phyloP scores from a whole-genome alignment of 176 grass and related monocot genomes.

The Eragrostis nindensis region DNA sequence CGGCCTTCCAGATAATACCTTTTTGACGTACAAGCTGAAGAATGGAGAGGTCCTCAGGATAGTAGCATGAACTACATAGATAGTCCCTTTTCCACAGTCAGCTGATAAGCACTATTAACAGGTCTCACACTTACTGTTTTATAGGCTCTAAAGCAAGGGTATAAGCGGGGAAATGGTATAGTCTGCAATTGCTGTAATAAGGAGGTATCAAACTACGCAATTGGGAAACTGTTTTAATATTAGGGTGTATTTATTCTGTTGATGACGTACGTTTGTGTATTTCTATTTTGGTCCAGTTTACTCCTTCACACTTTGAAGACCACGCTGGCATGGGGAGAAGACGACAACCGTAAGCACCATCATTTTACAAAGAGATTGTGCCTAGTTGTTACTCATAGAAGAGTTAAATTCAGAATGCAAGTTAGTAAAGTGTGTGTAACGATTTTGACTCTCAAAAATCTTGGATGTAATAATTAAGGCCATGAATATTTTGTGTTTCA shows the following conservation, averaged over 20 bases:
- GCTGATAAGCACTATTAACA: slow-evolving; percentile 37
- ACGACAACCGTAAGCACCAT: slow-evolving; percentile 71
- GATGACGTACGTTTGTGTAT: slow-evolving; percentile 25
- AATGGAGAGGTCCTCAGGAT: slow-evolving; percentile 62
- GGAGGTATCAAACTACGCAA: slow-evolving; percentile 48
- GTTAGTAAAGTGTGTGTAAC: slow-evolving; percentile 4
- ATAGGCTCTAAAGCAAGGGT: slow-evolving; percentile 64
- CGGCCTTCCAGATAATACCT: slow-evolving; percentile 67
- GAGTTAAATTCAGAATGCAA: background rate
- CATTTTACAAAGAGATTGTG: slow-evolving; percentile 23
- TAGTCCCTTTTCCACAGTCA: slow-evolving; percentile 22
- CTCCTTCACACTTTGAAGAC: slow-evolving; percentile 85
- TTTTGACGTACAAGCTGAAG: slow-evolving; percentile 68
- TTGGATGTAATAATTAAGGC: slow-evolving; percentile 13
- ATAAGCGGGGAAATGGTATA: slow-evolving; percentile 58
- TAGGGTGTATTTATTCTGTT: slow-evolving; percentile 32
- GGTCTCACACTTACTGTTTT: slow-evolving; percentile 40
- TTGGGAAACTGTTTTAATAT: slow-evolving; percentile 25
- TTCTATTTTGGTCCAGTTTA: slow-evolving; percentile 56
- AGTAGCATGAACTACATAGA: slow-evolving; percentile 32
- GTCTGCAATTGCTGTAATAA: slow-evolving; percentile 41
- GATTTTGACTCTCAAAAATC: slow-evolving; percentile 1
- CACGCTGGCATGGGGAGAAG: slow-evolving; percentile 72
- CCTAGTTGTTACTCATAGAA: slow-evolving; percentile 20
- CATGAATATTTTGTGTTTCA: slow-evolving; percentile 42